Conservation (phyloP, 768 basidiomycete species). For the Tulasnella sp. region DNA sequence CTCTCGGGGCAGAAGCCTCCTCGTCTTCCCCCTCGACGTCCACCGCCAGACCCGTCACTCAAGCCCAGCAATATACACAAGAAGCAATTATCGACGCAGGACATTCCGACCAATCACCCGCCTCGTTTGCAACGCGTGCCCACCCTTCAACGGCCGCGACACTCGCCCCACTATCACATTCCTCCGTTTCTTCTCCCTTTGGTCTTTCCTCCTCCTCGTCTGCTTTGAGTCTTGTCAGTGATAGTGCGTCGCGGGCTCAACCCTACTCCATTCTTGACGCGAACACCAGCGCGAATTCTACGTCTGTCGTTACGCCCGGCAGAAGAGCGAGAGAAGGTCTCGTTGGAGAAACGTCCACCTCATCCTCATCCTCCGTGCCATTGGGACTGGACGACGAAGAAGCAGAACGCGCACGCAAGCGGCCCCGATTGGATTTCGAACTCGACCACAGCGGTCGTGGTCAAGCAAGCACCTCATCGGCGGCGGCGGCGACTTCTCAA, state of each 20-base stretch:
- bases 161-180: neutral
- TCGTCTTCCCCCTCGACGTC: neutral
- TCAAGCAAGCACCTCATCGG: no score
- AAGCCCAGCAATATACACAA: neutral
- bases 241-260: no score
- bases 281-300: neutral
- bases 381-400: neutral
- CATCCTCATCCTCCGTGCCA: no score
- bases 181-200: no score
- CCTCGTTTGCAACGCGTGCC: constrained; percentile 2
- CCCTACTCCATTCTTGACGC: neutral
- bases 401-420: constrained; percentile 13
- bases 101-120: neutral
- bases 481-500: no score
- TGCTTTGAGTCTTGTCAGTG: no score
- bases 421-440: constrained; percentile 8
- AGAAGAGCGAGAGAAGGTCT: neutral
- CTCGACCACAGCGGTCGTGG: no score
- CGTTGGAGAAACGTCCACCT: no score
- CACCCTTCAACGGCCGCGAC: neutral
- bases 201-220: no score
- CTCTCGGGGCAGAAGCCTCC: neutral
- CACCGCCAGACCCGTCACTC: neutral
- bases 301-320: neutral
- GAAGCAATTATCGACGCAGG: neutral